These are phyloP conservation scores for Penicillium sp. DNA, from an alignment of 2,329 filamentous ascomycete genomes.

Conservation along the genomic window DNA sequence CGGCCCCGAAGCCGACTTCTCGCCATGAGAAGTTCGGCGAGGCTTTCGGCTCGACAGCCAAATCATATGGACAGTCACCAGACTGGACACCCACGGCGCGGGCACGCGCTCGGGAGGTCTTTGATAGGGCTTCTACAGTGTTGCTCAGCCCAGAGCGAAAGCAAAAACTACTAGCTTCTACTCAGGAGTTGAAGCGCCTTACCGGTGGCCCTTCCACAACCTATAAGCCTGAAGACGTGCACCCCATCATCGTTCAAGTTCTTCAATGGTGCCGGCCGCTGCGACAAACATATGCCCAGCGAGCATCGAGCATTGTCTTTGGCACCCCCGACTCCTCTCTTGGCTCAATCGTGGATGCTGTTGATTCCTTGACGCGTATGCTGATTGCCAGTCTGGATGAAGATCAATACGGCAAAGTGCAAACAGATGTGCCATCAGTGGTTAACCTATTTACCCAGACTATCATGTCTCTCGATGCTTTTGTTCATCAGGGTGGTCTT, in stretches of 20 bases:
- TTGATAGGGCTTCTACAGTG: conserved; percentile 48
- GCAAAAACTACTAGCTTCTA: conserved; percentile 44
- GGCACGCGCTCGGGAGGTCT: conserved; percentile 45
- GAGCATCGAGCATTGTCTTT: conserved; percentile 70
- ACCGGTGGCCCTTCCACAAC: conserved; percentile 37
- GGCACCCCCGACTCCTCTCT: conserved; percentile 75
- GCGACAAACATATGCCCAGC: conserved; percentile 70
- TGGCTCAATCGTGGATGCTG: conserved; percentile 72
- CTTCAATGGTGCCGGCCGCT: conserved; percentile 69
- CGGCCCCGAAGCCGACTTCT: conserved; percentile 45
- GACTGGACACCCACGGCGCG: conserved; percentile 52
- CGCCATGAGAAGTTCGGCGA: conserved; percentile 46
- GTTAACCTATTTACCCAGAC: conserved; percentile 74
- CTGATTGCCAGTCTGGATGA: conserved; percentile 76
- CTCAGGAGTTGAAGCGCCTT: conserved; percentile 47
- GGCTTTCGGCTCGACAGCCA: conserved; percentile 53
- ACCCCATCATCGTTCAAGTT: conserved; percentile 56
- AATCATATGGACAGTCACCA: conserved; percentile 53
- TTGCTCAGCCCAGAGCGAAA: conserved; percentile 50
- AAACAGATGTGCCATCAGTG: conserved; percentile 76
- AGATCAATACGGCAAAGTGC: conserved; percentile 85
- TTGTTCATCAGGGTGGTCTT: conserved; percentile 56
- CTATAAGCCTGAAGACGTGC: conserved; percentile 57
- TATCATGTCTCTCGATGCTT: conserved; percentile 71
- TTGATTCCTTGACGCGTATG: conserved; percentile 72